A percentile compares a stretch with the other conserved stretches of the same genome.
phyloP scores from a whole-genome alignment of 2,329 filamentous ascomycete species.

The Dactylellina leptospora region DNA sequence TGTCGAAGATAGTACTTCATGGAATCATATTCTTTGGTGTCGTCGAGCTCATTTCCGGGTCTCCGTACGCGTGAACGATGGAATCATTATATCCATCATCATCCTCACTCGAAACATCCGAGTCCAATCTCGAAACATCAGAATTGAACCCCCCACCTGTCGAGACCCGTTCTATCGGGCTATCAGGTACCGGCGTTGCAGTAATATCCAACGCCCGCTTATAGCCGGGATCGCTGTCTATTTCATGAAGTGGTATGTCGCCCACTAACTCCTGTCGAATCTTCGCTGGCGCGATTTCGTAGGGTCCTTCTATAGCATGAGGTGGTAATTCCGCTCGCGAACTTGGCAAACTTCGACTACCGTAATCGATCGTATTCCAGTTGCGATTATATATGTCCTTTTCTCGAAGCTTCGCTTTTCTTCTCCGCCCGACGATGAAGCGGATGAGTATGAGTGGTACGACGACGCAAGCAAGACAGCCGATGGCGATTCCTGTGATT shows the following conservation, averaged over 20 bases:
- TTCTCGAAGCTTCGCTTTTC: constrained; percentile 35
- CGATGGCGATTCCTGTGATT: constrained; percentile 50
- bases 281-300: constrained; percentile 43
- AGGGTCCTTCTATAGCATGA: constrained; percentile 27
- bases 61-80: constrained; percentile 37
- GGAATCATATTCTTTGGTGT: constrained; percentile 25
- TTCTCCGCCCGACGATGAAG: constrained; percentile 39
- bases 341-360: constrained; percentile 43
- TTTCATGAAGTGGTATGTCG: constrained; percentile 38
- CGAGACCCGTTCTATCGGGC: constrained; percentile 46
- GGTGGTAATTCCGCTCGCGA: constrained; percentile 46
- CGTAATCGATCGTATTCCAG: constrained; percentile 35
- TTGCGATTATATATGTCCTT: constrained; percentile 38
- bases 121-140: constrained; percentile 45
- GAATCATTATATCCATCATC: constrained; percentile 34
- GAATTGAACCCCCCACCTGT: constrained; percentile 45
- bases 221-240: constrained; percentile 14
- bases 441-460: constrained; percentile 40
- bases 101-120: constrained; percentile 37
- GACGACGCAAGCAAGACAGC: constrained; percentile 44
- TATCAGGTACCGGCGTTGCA: constrained; percentile 33
- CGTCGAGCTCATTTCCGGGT: constrained; percentile 16
- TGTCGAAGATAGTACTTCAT: background rate
- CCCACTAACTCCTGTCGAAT: constrained; percentile 37
- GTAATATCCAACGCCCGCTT: constrained; percentile 24